These are phyloP conservation scores for Sisymbrium altissimum DNA, from an alignment of 345 rosid genomes.

Conservation along the genomic window DNA sequence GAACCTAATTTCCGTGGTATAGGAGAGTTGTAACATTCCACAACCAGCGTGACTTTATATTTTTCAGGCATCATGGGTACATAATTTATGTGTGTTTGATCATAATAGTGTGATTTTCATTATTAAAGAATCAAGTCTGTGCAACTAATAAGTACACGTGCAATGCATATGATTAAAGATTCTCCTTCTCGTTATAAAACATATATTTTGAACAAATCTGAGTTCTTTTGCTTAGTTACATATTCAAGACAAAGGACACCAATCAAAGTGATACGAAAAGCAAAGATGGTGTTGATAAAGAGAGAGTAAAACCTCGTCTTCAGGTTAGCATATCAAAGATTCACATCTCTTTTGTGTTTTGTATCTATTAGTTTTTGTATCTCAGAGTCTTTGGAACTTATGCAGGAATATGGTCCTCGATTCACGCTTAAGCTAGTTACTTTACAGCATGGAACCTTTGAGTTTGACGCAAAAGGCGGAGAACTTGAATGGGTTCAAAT, in stretches of 20 bases:
- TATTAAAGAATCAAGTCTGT: too few species aligned
- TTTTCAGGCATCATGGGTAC: slow-evolving; percentile 93
- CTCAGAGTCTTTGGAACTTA: background rate
- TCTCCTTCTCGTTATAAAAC: too few species aligned
- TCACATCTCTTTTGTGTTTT: background rate
- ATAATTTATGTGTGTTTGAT: background rate
- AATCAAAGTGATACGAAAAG: slow-evolving; percentile 49
- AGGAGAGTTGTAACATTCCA: slow-evolving; percentile 93
- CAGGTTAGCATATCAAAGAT: slow-evolving; percentile 46
- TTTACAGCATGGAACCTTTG: slow-evolving; percentile 91
- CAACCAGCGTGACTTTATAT: slow-evolving; percentile 92
- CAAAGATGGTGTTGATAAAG: slow-evolving; percentile 42
- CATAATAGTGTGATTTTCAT: too few species aligned
- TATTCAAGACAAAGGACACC: slow-evolving; percentile 68
- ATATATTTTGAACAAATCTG: too few species aligned
- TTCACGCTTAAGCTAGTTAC: slow-evolving; percentile 75
- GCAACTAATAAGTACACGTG: too few species aligned
- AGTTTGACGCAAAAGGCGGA: slow-evolving; percentile 76
- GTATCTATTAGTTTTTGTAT: background rate
- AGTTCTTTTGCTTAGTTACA: slow-evolving; percentile 47
- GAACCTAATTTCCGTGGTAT: slow-evolving; percentile 78
- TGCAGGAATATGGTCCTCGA: slow-evolving; percentile 87
- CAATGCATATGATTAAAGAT: too few species aligned
- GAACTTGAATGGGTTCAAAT: slow-evolving; percentile 98
- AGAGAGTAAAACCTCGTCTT: slow-evolving; percentile 70